These are phyloP conservation scores for Curvularia spicifera DNA, from an alignment of 2,329 filamentous ascomycete genomes.

Conservation along the genomic window DNA sequence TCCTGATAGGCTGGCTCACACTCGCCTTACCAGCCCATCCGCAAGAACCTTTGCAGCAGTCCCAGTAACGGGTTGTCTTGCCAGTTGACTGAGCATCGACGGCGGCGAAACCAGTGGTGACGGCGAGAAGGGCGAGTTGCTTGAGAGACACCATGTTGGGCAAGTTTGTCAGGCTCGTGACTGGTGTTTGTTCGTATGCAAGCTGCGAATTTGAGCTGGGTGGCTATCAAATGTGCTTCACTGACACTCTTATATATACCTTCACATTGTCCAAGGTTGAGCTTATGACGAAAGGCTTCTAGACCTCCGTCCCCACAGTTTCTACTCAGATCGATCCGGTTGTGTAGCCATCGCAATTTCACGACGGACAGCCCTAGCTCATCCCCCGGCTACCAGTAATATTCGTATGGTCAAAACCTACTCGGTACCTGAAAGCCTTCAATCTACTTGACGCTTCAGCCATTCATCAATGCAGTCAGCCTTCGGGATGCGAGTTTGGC, in stretches of 20 bases:
- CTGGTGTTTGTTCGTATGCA: not conserved
- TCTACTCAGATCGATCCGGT: not conserved
- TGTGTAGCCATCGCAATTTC: not conserved
- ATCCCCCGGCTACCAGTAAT: not conserved
- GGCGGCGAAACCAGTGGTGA: conserved; percentile 35
- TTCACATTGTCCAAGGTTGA: not conserved
- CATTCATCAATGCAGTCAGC: conserved; percentile 11
- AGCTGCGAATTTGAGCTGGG: not conserved
- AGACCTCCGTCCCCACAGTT: conserved; percentile 12
- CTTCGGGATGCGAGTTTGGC: conserved; percentile 8
- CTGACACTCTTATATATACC: conserved; percentile 9
- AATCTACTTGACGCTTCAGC: conserved; percentile 18
- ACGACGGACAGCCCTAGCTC: not conserved
- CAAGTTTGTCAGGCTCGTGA: not conserved
- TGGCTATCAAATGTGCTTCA: not conserved
- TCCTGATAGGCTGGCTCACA: conserved; percentile 60
- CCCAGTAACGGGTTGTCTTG: conserved; percentile 52
- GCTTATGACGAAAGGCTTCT: not conserved
- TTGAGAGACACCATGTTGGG: conserved; percentile 38
- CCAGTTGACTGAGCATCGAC: conserved; percentile 40
- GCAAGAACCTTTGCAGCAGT: conserved; percentile 75
- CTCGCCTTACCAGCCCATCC: conserved; percentile 64
- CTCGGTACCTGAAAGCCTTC: conserved; percentile 7
- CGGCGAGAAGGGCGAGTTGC: conserved; percentile 35
- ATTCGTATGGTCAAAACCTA: conserved; percentile 4